Evolutionary conservation across 768 basidiomycete genomes (phyloP).

Genomic region (Leccinum sublutescens): DNA sequence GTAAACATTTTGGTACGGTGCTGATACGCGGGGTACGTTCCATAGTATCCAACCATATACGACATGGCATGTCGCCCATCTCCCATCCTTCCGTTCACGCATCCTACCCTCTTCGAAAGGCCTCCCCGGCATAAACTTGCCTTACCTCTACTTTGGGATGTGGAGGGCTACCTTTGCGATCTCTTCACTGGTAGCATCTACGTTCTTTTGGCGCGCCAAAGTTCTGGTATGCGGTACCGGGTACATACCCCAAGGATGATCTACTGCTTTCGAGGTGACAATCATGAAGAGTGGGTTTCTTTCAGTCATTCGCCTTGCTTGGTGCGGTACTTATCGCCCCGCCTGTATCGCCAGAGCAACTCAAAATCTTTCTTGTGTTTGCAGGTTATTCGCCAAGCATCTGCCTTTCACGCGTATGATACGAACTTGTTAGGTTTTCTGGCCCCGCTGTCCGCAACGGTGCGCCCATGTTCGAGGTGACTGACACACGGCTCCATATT

Average conservation of each 20-base stretch:
- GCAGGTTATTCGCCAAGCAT: too few relatives aligned
- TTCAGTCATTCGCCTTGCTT: neutral
- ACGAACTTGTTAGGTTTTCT: too few relatives aligned
- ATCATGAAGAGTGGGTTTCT: slow-evolving; percentile 66
- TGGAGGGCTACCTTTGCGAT: slow-evolving; percentile 99
- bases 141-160: slow-evolving; percentile 99
- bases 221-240: slow-evolving; percentile 79
- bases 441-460: too few relatives aligned
- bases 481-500: too few relatives aligned
- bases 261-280: slow-evolving; percentile 77
- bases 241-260: slow-evolving; percentile 74
- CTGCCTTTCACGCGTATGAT: too few relatives aligned
- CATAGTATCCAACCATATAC: neutral
- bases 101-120: too few relatives aligned
- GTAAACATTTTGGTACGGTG: slow-evolving; percentile 80
- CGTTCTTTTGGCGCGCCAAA: slow-evolving; percentile 96
- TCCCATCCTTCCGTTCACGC: slow-evolving; percentile 28
- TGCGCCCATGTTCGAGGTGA: too few relatives aligned
- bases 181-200: slow-evolving; percentile 65
- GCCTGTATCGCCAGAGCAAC: too few relatives aligned
- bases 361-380: too few relatives aligned
- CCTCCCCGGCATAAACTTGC: too few relatives aligned
- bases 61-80: slow-evolving; percentile 89
- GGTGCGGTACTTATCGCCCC: slow-evolving; percentile 25
- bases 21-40: slow-evolving; percentile 84